These are phyloP conservation scores for Hordeum marinum DNA, from an alignment of 176 grass and related monocot genomes.

Conservation along the genomic window DNA sequence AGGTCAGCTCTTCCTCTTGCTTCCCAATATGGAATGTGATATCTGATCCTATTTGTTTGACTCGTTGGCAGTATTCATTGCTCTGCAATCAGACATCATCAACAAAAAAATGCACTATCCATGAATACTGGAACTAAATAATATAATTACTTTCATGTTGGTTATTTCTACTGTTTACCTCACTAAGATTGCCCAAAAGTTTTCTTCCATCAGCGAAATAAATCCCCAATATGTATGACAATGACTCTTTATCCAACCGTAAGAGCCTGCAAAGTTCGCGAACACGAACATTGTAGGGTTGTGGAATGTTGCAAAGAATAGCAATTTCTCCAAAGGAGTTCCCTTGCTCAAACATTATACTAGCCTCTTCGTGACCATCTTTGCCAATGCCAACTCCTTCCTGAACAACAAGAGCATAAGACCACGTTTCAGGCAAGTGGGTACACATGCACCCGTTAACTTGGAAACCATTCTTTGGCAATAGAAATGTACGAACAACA, in stretches of 20 bases:
- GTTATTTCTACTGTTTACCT: slow-evolving; percentile 36
- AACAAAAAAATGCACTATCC: neutral
- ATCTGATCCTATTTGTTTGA: slow-evolving; percentile 83
- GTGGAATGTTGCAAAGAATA: slow-evolving; percentile 84
- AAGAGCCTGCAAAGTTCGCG: slow-evolving; percentile 75
- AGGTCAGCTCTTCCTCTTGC: slow-evolving; percentile 85
- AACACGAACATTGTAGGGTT: slow-evolving; percentile 76
- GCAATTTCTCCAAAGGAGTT: slow-evolving; percentile 86
- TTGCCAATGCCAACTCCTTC: slow-evolving; percentile 64
- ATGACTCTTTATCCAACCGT: slow-evolving; percentile 72
- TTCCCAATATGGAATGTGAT: slow-evolving; percentile 88
- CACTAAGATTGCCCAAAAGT: slow-evolving; percentile 78
- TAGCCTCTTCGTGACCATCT: slow-evolving; percentile 58
- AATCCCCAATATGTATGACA: slow-evolving; percentile 81
- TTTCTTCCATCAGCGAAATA: slow-evolving; percentile 78
- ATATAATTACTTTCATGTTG: neutral
- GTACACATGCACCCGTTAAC: neutral
- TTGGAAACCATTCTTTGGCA: neutral
- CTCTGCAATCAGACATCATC: slow-evolving; percentile 31
- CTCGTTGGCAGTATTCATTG: slow-evolving; percentile 46
- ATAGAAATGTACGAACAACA: neutral
- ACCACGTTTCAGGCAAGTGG: neutral
- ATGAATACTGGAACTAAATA: neutral
- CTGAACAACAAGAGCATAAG: slow-evolving; percentile 22
- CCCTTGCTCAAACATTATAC: slow-evolving; percentile 49